A percentile compares a stretch with the other conserved stretches of the same genome.
Conservation (phyloP, 345 rosid species). For the Noccaea caerulescens region DNA sequence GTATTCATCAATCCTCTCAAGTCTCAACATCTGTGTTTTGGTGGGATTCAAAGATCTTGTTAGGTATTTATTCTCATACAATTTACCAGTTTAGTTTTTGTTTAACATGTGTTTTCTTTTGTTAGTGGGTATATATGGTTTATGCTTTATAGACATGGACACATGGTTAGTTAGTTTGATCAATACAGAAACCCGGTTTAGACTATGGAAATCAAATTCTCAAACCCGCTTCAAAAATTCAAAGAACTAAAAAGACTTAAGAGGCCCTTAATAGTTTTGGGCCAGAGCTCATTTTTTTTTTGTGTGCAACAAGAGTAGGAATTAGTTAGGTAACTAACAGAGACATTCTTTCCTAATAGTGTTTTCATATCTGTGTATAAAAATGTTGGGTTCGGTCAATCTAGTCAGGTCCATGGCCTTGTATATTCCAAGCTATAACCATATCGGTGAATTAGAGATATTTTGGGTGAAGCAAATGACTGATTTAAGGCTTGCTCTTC, state of each 20-base stretch:
- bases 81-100: slow-evolving; percentile 18
- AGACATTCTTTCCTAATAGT: not conserved
- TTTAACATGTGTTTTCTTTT: not conserved
- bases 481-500: not conserved
- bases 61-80: slow-evolving; percentile 4
- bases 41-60: slow-evolving; percentile 30
- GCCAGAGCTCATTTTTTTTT: not conserved
- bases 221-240: not conserved
- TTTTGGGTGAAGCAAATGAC: not conserved
- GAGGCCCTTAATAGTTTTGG: slow-evolving; percentile 12
- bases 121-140: slow-evolving; percentile 3
- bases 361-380: not conserved
- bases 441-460: not conserved
- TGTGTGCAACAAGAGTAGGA: too few relatives aligned
- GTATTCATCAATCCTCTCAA: slow-evolving; percentile 14
- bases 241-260: not conserved
- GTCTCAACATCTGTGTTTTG: slow-evolving; percentile 13
- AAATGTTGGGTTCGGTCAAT: not conserved
- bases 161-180: slow-evolving; percentile 13
- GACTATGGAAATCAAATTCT: not conserved
- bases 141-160: not conserved
- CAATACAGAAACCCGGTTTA: slow-evolving; percentile 2
- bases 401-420: not conserved
- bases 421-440: not conserved
- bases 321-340: not conserved